A percentile compares a stretch with the other conserved stretches of the same genome.
Conservation (phyloP, 352 stramenopile species). For the Aphanomyces stellatus region DNA sequence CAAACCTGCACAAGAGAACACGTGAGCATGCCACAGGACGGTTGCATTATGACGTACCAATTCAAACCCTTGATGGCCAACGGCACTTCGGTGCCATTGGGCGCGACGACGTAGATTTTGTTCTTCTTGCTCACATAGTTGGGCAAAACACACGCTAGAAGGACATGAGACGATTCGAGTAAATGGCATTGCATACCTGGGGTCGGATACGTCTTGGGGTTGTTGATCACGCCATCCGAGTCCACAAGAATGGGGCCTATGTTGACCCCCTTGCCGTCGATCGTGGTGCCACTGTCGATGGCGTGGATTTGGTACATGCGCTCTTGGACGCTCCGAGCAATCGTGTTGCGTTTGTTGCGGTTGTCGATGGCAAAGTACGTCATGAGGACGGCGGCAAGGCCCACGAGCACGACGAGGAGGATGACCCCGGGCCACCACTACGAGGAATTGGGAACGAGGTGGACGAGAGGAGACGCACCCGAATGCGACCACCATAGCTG, state of each 20-base stretch:
- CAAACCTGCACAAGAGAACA: conserved; percentile 28
- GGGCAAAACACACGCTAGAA: conserved; percentile 36
- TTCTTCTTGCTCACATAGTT: conserved; percentile 61
- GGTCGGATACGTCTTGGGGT: conserved; percentile 22
- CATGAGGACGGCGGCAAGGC: conserved; percentile 33
- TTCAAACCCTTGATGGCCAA: conserved; percentile 58
- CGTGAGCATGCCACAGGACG: not conserved
- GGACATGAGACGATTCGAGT: not conserved
- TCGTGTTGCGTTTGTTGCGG: conserved; percentile 21
- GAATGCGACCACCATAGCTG: conserved; percentile 66
- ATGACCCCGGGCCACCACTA: conserved; percentile 54
- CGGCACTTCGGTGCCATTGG: conserved; percentile 44
- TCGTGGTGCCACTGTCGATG: conserved; percentile 15
- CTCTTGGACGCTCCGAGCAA: not conserved
- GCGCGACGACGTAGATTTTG: conserved; percentile 34
- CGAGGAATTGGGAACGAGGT: not conserved
- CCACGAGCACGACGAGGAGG: conserved; percentile 35
- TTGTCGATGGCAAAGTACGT: conserved; percentile 38
- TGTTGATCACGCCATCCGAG: conserved; percentile 20
- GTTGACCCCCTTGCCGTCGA: not conserved
- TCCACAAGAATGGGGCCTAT: conserved; percentile 24
- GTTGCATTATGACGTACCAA: conserved; percentile 31
- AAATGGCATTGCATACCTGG: conserved; percentile 26
- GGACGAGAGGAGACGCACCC: conserved; percentile 23
- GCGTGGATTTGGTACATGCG: conserved; percentile 10